Conservation (phyloP, 2,329 filamentous ascomycete species). For the Neopestalotiopsis rosae region DNA sequence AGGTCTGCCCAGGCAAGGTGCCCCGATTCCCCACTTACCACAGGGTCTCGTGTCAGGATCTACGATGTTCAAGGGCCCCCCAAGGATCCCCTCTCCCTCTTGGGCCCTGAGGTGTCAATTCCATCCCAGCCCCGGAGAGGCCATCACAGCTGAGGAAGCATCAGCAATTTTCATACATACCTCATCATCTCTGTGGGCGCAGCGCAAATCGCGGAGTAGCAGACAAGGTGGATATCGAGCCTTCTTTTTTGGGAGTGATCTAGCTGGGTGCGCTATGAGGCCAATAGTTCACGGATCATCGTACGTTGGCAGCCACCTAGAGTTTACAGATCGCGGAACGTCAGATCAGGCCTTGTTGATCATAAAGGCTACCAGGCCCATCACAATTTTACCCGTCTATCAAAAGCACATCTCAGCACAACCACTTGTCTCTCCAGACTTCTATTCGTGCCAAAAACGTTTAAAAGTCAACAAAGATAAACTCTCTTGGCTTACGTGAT, state of each 20-base stretch:
- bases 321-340: neutral
- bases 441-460: neutral
- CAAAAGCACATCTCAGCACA: neutral
- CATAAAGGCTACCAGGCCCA: neutral
- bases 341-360: constrained; percentile 1
- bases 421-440: neutral
- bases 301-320: no score
- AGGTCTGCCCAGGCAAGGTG: neutral
- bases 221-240: neutral
- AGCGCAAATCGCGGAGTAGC: constrained; percentile 9
- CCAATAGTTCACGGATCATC: constrained; percentile 5
- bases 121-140: neutral
- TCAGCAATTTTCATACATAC: neutral
- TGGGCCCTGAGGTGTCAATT: neutral
- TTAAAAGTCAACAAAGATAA: neutral
- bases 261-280: neutral
- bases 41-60: constrained; percentile 10
- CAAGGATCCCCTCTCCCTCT: neutral
- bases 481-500: neutral
- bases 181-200: neutral
- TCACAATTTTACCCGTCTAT: constrained; percentile 1
- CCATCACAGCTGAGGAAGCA: neutral
- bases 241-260: neutral
- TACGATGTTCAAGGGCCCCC: neutral
- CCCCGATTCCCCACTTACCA: neutral